Evolutionary conservation across 1,284 basidiomycete genomes (phyloP).

Genomic region (Apiotrichum gamsii): DNA sequence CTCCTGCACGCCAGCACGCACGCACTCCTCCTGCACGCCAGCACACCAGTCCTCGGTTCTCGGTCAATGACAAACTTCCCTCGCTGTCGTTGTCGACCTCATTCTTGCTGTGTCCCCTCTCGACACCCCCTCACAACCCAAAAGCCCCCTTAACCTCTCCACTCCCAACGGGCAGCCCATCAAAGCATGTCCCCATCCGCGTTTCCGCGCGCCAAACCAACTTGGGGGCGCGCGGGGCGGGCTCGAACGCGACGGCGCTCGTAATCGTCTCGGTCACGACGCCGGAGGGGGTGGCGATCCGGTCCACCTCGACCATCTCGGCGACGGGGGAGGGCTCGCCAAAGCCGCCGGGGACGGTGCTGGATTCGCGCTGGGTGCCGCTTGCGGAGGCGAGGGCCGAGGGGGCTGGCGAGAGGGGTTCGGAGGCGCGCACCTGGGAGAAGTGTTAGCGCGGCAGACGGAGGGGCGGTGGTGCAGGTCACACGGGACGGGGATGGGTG

Average conservation of each 20-base stretch:
- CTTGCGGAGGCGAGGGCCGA: no score
- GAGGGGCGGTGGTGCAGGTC: no score
- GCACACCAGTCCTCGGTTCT: no score
- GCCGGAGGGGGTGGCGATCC: background rate
- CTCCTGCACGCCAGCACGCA: no score
- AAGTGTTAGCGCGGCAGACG: background rate
- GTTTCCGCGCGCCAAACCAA: slow-evolving; percentile 26
- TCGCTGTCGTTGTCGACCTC: no score
- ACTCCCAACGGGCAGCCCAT: slow-evolving; percentile 16
- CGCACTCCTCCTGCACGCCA: no score
- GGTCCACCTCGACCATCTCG: background rate
- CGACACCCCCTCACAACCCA: slow-evolving; percentile 7
- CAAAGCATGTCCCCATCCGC: slow-evolving; percentile 24
- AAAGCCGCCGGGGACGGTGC: background rate
- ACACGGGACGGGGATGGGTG: no score
- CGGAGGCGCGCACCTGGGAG: background rate
- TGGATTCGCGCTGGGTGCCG: no score
- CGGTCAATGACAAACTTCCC: no score
- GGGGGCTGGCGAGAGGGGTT: slow-evolving; percentile 1
- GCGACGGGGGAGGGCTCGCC: background rate
- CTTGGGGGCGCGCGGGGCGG: background rate
- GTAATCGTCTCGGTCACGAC: background rate
- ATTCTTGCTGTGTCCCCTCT: no score
- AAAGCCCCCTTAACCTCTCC: slow-evolving; percentile 23
- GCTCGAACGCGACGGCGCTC: background rate